Evolutionary conservation across 805 yeast species (phyloP).

Genomic region (Saccharomycopsis malanga): DNA sequence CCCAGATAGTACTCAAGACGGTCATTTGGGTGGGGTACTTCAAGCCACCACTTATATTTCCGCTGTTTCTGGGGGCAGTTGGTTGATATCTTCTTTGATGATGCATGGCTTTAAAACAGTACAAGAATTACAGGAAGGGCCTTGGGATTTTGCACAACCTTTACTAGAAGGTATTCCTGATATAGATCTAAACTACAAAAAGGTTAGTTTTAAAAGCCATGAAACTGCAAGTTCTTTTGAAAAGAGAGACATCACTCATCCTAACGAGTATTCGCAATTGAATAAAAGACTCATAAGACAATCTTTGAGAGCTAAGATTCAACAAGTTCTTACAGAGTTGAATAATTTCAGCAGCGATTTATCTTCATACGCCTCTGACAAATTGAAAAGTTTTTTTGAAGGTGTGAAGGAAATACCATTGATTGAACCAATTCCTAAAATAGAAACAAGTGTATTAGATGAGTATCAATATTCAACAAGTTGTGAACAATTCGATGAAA

Average conservation of each 20-base stretch:
- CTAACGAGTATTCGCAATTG: conserved; percentile 3
- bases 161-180: conserved; percentile 55
- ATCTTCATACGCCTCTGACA: background rate
- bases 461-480: too few relatives aligned
- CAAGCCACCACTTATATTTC: conserved; percentile 51
- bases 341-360: background rate
- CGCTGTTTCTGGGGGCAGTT: conserved; percentile 68
- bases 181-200: conserved; percentile 33
- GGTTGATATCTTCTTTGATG: conserved; percentile 51
- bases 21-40: conserved; percentile 44
- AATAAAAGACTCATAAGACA: conserved; percentile 1
- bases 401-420: background rate
- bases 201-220: conserved; percentile 6
- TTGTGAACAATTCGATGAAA: too few relatives aligned
- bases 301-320: conserved; percentile 2
- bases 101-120: conserved; percentile 50
- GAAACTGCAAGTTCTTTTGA: background rate
- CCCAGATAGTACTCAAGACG: conserved; percentile 26
- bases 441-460: too few relatives aligned
- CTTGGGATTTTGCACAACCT: conserved; percentile 29
- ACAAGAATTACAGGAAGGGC: conserved; percentile 35
- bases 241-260: conserved; percentile 22
- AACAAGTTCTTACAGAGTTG: background rate
- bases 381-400: background rate
- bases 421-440: too few relatives aligned